Percentiles rank a stretch among this genome's conserved stretches.
Evolutionary conservation across 2,329 filamentous ascomycete genomes (phyloP).

Genomic region (Tolypocladium ovalisporum): DNA sequence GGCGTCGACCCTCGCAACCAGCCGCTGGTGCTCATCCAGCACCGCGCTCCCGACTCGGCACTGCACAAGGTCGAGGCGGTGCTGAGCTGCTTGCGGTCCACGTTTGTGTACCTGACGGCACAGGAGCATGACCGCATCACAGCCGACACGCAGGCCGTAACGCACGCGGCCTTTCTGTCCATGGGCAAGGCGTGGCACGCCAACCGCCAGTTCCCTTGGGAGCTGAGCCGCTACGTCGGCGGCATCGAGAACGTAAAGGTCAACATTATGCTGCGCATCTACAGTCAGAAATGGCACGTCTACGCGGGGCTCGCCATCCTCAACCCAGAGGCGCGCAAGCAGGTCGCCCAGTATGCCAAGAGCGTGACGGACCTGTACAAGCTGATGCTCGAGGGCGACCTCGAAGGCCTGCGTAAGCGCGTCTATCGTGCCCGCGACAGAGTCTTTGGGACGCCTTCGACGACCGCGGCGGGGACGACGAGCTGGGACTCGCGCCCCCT

Average conservation of each 20-base stretch:
- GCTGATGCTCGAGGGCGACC: constrained; percentile 82
- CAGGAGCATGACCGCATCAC: constrained; percentile 92
- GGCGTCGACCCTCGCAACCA: constrained; percentile 81
- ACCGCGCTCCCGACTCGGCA: constrained; percentile 69
- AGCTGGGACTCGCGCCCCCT: constrained; percentile 52
- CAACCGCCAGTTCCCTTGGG: constrained; percentile 94
- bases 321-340: constrained; percentile 82
- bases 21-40: constrained; percentile 86
- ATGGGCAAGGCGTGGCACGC: constrained; percentile 99
- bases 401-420: constrained; percentile 59
- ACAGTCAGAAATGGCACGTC: constrained; percentile 98
- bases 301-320: constrained; percentile 95
- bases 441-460: constrained; percentile 60
- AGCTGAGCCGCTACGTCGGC: constrained; percentile 86
- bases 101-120: constrained; percentile 78
- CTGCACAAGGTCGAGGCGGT: constrained; percentile 71
- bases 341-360: constrained; percentile 89
- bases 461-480: constrained; percentile 23
- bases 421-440: constrained; percentile 55
- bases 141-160: constrained; percentile 95
- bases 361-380: constrained; percentile 93
- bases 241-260: constrained; percentile 99
- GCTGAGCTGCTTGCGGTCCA: constrained; percentile 73
- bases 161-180: constrained; percentile 88
- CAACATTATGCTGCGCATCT: constrained; percentile 94